Evolutionary conservation across 2,329 filamentous ascomycete species (phyloP).

Genomic region (Colletotrichum camelliae): DNA sequence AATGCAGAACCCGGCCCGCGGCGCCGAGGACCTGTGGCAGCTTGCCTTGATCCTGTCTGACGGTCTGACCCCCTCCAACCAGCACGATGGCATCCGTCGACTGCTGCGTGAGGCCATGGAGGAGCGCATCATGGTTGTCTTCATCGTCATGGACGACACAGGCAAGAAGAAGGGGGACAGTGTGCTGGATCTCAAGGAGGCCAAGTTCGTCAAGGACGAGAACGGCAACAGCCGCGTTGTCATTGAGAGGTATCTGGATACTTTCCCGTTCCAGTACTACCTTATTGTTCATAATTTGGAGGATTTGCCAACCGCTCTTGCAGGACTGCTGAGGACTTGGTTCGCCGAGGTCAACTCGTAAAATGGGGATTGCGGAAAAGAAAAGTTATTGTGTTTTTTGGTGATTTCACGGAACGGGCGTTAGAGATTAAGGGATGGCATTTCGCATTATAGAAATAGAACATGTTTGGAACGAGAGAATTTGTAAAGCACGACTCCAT

Average conservation of each 20-base stretch:
- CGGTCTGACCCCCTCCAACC: constrained; percentile 81
- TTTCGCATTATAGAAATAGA: neutral
- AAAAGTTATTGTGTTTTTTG: neutral
- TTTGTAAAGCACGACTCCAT: neutral
- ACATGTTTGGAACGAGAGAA: neutral
- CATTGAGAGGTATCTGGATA: constrained; percentile 91
- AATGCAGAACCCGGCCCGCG: constrained; percentile 56
- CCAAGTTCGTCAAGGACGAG: constrained; percentile 76
- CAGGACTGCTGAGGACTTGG: constrained; percentile 91
- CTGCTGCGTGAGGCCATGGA: constrained; percentile 88
- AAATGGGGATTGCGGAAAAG: neutral
- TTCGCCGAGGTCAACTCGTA: constrained; percentile 74
- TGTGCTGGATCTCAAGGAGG: constrained; percentile 89
- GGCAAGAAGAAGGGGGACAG: constrained; percentile 57
- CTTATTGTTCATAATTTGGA: constrained; percentile 90
- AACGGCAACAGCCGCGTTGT: constrained; percentile 70
- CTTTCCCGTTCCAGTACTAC: constrained; percentile 97
- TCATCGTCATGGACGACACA: constrained; percentile 87
- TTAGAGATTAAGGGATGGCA: neutral
- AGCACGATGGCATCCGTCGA: constrained; percentile 82
- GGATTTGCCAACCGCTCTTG: constrained; percentile 88
- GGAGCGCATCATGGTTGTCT: constrained; percentile 96
- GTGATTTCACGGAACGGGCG: neutral
- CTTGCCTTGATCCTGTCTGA: constrained; percentile 92
- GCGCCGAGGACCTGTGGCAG: constrained; percentile 84